These are phyloP conservation scores for Gracilaria gracilis DNA, from an alignment of 23 red algal genomes.

Conservation along the genomic window DNA sequence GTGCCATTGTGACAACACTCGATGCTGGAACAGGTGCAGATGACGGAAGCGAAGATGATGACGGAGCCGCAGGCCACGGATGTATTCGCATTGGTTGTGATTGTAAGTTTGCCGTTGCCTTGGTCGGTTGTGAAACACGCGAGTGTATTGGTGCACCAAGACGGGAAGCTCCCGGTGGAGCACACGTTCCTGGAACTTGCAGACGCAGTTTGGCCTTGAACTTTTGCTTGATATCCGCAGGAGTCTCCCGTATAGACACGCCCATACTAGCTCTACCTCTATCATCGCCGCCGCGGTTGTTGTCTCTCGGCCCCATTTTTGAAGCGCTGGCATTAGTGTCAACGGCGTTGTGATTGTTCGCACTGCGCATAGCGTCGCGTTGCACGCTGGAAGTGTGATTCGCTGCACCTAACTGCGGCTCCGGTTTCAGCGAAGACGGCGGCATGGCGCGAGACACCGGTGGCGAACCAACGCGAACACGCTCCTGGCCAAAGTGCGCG, in stretches of 20 bases:
- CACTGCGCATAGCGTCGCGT: background rate
- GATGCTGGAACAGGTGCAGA: slow-evolving; percentile 6
- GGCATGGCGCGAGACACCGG: background rate
- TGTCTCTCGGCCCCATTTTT: background rate
- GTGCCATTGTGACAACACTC: slow-evolving; percentile 18
- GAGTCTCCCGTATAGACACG: background rate
- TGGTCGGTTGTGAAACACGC: background rate
- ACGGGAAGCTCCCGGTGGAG: background rate
- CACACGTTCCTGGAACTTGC: background rate
- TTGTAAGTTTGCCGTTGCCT: background rate
- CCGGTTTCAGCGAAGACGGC: background rate
- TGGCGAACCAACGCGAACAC: background rate
- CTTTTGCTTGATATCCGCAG: slow-evolving; percentile 24
- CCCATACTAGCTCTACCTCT: background rate
- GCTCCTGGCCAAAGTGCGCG: background rate
- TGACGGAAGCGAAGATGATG: background rate
- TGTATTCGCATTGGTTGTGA: slow-evolving; percentile 1
- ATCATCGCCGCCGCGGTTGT: background rate
- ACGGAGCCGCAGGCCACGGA: background rate
- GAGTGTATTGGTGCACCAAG: background rate
- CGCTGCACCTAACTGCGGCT: background rate
- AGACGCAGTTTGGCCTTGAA: slow-evolving; percentile 21
- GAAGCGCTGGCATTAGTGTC: background rate
- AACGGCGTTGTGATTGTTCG: background rate
- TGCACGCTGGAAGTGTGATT: background rate